Evolutionary conservation across 164 flowering plant genomes (phyloP), one percentile per base, ranked within the genome.

Genomic region (Tetracentron sinense): DNA sequence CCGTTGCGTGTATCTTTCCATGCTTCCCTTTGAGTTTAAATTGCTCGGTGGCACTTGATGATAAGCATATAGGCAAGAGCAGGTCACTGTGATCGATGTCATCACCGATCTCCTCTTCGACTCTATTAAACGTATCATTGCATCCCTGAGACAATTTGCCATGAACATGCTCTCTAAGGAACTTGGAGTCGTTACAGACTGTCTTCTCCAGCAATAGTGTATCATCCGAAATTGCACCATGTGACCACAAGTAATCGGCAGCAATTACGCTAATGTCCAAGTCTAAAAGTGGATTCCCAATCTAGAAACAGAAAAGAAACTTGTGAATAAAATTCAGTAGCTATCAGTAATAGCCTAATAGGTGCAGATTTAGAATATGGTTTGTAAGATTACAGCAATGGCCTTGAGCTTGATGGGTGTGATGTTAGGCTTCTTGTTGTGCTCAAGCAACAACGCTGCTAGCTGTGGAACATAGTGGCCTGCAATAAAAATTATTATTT

Each of bases 381-480:
- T 26, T n/a, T 6, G 19, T 6, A 25, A 17, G 54, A 3, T 66
- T 72, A 78, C 82, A 44, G 77, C 82, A 62, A 78, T 72, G 65
- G 77, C 71, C 67, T 76, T 81, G 42, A 78, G 78, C 29, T 78
- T 78, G 74, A 78, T 74, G 26, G 75, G 73, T 56, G 23, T 58
- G 42, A 62, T 54, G 27, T 70, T 67, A 1, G 74, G 71, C 26
- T 35, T 17, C 60, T 72, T 72, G 64, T 81, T 81, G 72, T 81
- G 60, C 28, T 81, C 75, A 47, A 78, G 27, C 30, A 81, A 17
- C n/a, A 74, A 70, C 11, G 73, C 61, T 64, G 82, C 82, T 59
- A 81, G 75, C 68, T 78, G 82, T 47, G 84, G 84, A 29, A 78
- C 62, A 54, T 77, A 80, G 42, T 80, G 84, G 15, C 84, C 84